Evolutionary conservation across 192 early-diverging fungal genomes (phyloP).

Genomic region (Coemansia sp.): DNA sequence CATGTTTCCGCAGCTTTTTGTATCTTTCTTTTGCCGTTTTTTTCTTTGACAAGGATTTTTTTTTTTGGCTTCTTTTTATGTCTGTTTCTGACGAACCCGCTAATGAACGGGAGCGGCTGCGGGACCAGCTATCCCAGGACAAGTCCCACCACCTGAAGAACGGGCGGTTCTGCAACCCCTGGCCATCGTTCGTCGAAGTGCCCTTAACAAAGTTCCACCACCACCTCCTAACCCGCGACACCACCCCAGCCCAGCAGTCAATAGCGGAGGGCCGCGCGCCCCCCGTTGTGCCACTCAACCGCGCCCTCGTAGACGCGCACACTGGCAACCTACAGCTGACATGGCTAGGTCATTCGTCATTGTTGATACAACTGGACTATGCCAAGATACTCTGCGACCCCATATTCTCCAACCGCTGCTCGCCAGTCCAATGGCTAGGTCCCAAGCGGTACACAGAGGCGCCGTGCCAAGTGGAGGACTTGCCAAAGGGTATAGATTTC

Average conservation of each 20-base stretch:
- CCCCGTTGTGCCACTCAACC: conserved; percentile 28
- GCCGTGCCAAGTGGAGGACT: conserved; percentile 63
- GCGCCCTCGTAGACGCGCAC: neutral
- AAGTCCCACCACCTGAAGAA: conserved; percentile 52
- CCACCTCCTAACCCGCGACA: neutral
- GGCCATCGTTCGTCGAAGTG: conserved; percentile 38
- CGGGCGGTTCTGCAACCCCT: conserved; percentile 67
- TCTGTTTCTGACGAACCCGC: neutral
- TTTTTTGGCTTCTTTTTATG: neutral
- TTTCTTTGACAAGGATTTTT: neutral
- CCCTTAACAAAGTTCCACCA: neutral
- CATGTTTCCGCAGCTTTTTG: too few relatives aligned
- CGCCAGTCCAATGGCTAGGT: conserved; percentile 64
- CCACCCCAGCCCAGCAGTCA: conserved; percentile 7
- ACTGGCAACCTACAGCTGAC: conserved; percentile 32
- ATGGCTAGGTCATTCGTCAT: conserved; percentile 65
- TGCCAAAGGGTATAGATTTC: conserved; percentile 66
- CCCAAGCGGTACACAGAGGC: conserved; percentile 66
- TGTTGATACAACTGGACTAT: conserved; percentile 63
- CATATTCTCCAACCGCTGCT: conserved; percentile 70
- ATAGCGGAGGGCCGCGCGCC: conserved; percentile 33
- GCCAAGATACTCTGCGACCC: conserved; percentile 76
- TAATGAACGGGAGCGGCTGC: conserved; percentile 11
- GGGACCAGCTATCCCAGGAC: conserved; percentile 10
- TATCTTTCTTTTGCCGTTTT: neutral